Evolutionary conservation across 2,329 filamentous ascomycete species (phyloP).

Genomic region (Cadophora luteo-olivacea): DNA sequence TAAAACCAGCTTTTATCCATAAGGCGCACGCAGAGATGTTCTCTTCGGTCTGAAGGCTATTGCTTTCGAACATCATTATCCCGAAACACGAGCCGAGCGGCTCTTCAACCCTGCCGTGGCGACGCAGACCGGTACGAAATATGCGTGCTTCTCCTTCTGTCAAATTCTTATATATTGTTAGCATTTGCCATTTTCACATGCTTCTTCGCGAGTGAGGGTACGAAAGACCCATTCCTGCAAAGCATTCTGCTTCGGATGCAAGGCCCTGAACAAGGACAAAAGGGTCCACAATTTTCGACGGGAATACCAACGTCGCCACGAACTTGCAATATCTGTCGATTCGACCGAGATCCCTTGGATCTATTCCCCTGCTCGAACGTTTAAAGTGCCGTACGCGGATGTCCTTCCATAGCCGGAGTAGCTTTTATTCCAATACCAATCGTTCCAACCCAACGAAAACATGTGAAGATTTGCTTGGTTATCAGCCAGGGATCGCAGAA

Average conservation of each 20-base stretch:
- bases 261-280: background rate
- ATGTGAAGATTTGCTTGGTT: background rate
- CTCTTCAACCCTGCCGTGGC: conserved; percentile 5
- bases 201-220: background rate
- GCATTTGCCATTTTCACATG: conserved; percentile 13
- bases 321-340: background rate
- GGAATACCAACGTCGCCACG: background rate
- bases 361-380: background rate
- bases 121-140: background rate
- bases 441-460: background rate
- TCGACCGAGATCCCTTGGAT: conserved; percentile 8
- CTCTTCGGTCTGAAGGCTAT: conserved; percentile 7
- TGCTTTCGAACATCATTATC: background rate
- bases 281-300: background rate
- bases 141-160: conserved; percentile 17
- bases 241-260: conserved; percentile 13
- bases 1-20: conserved; percentile 1
- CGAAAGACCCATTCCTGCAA: conserved; percentile 1
- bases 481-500: background rate
- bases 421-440: conserved; percentile 2
- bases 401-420: background rate
- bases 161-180: background rate
- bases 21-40: background rate
- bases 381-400: conserved; percentile 1
- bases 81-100: conserved; percentile 12